phyloP scores from a whole-genome alignment of 129 eudicot genomes.

The Ambrosia artemisiifolia region DNA sequence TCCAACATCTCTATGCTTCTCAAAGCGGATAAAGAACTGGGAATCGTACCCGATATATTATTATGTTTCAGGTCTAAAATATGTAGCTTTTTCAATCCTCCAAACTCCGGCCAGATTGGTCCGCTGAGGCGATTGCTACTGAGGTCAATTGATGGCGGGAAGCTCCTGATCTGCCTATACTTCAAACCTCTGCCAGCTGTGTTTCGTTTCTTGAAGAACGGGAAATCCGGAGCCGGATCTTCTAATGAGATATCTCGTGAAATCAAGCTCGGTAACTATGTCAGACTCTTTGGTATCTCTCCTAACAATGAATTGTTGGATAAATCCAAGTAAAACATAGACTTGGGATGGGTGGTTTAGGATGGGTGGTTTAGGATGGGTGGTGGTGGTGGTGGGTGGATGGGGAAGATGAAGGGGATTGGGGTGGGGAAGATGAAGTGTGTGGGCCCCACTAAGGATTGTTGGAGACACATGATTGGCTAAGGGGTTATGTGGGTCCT shows the following conservation, averaged over 20 bases:
- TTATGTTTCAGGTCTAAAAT: constrained; percentile 49
- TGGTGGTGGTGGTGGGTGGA: no score
- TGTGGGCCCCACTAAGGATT: no score
- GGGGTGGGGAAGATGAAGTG: no score
- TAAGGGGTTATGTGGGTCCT: no score
- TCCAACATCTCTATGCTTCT: constrained; percentile 53
- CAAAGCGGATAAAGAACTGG: constrained; percentile 50
- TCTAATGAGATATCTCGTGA: constrained; percentile 38
- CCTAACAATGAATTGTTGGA: constrained; percentile 71
- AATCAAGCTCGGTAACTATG: constrained; percentile 45
- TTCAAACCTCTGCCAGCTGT: constrained; percentile 27
- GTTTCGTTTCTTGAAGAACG: constrained; percentile 50
- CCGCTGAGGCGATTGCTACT: constrained; percentile 54
- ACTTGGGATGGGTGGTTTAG: no score
- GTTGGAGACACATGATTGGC: no score
- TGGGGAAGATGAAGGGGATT: no score
- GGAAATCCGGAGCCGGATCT: constrained; percentile 58
- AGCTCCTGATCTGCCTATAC: constrained; percentile 51
- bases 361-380: no score
- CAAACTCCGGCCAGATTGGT: constrained; percentile 66
- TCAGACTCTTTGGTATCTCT: constrained; percentile 53
- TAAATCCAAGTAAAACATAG: constrained; percentile 66
- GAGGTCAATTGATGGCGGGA: constrained; percentile 57
- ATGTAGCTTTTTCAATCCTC: constrained; percentile 49
- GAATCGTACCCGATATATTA: constrained; percentile 54